Evolutionary conservation across 1,284 basidiomycete species (phyloP).

Genomic region (Tremellales sp.): DNA sequence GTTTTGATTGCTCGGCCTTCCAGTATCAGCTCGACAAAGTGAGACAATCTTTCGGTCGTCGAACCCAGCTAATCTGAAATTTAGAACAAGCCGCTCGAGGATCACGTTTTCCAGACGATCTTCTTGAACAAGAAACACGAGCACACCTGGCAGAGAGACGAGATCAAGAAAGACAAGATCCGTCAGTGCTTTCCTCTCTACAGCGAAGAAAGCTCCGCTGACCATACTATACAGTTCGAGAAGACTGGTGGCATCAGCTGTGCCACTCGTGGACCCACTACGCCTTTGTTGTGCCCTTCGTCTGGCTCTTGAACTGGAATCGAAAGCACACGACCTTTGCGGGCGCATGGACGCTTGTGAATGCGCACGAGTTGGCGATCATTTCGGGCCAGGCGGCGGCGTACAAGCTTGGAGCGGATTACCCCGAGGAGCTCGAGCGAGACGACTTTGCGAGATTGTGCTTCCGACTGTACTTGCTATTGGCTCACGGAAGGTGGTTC

Average conservation of each 20-base stretch:
- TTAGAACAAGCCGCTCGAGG: constrained; percentile 30
- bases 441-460: constrained; percentile 41
- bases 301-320: constrained; percentile 52
- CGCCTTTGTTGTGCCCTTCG: constrained; percentile 51
- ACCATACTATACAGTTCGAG: constrained; percentile 29
- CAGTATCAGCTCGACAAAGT: constrained; percentile 43
- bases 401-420: constrained; percentile 51
- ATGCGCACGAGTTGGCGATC: constrained; percentile 53
- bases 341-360: constrained; percentile 48
- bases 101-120: constrained; percentile 54
- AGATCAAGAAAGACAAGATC: constrained; percentile 52
- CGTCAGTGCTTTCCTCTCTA: constrained; percentile 29
- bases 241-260: constrained; percentile 49
- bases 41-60: neutral
- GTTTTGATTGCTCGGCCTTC: constrained; percentile 43
- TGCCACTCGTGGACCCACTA: constrained; percentile 49
- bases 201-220: neutral
- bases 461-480: constrained; percentile 36
- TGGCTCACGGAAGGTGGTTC: constrained; percentile 36
- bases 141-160: constrained; percentile 50
- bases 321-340: constrained; percentile 43
- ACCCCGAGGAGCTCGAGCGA: constrained; percentile 43
- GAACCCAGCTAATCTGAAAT: neutral
- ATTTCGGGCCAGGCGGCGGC: constrained; percentile 51
- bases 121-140: constrained; percentile 52